These are phyloP conservation scores for Microsporum audouinii DNA, from an alignment of 2,329 filamentous ascomycete genomes.

Conservation along the genomic window DNA sequence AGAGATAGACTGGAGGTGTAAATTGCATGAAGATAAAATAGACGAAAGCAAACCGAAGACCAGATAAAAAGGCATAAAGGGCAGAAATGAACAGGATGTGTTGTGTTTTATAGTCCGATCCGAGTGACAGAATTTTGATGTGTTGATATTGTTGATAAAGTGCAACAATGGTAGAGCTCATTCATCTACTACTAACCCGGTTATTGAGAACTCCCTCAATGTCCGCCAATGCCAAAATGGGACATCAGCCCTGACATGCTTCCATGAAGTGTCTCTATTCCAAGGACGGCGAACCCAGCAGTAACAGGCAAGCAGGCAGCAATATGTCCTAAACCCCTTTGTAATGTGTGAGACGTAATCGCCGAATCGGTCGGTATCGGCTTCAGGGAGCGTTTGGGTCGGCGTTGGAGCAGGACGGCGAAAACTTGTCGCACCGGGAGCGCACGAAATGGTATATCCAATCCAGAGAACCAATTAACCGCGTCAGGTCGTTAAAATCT, in stretches of 20 bases:
- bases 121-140: not conserved
- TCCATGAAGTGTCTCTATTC: slow-evolving; percentile 1
- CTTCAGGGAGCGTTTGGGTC: not conserved
- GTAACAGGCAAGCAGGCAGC: not conserved
- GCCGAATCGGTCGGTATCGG: not conserved
- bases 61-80: not conserved
- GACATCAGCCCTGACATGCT: slow-evolving; percentile 6
- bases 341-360: not conserved
- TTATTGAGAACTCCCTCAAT: not conserved
- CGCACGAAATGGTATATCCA: not conserved
- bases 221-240: not conserved
- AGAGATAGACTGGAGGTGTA: not conserved
- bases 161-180: no score
- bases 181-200: not conserved
- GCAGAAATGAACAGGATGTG: not conserved
- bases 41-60: not conserved
- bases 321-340: not conserved
- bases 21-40: not conserved
- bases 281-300: not conserved
- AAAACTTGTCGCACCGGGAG: not conserved
- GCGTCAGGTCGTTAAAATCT: not conserved
- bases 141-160: not conserved
- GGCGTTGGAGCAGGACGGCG: not conserved
- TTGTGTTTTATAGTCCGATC: not conserved
- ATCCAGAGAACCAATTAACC: not conserved